Evolutionary conservation across 768 basidiomycete species (phyloP).

Genomic region (Candolleomyces aberdarensis): DNA sequence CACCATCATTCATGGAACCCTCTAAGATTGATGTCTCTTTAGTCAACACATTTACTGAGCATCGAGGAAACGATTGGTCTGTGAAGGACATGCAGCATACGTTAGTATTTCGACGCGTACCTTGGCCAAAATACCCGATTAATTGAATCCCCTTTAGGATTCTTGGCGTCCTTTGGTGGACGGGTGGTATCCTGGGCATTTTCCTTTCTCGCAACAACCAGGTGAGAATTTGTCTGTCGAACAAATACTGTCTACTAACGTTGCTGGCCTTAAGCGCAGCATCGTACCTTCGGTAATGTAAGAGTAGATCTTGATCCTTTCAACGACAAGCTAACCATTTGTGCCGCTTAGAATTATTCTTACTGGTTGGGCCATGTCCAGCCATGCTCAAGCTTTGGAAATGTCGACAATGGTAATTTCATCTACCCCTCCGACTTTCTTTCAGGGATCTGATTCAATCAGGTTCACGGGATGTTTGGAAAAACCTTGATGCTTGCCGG

Average conservation of each 20-base stretch:
- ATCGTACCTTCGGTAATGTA: slow-evolving; percentile 83
- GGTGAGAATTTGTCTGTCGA: slow-evolving; percentile 30
- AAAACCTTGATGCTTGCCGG: slow-evolving; percentile 84
- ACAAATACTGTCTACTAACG: neutral
- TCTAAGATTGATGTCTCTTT: slow-evolving; percentile 12
- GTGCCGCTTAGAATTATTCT: slow-evolving; percentile 61
- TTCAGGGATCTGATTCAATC: neutral
- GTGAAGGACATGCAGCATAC: slow-evolving; percentile 96
- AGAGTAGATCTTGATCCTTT: slow-evolving; percentile 15
- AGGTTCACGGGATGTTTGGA: slow-evolving; percentile 88
- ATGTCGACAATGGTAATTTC: slow-evolving; percentile 69
- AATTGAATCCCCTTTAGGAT: slow-evolving; percentile 39
- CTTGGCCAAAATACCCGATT: neutral
- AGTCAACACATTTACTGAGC: slow-evolving; percentile 94
- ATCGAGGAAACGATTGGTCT: slow-evolving; percentile 77
- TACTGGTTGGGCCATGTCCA: slow-evolving; percentile 93
- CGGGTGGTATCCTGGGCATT: slow-evolving; percentile 87
- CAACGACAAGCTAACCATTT: too few species aligned
- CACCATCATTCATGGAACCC: neutral
- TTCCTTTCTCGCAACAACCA: slow-evolving; percentile 77
- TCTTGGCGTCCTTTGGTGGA: slow-evolving; percentile 84
- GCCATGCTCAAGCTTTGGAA: slow-evolving; percentile 82
- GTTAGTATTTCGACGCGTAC: slow-evolving; percentile 37
- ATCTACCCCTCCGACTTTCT: neutral
- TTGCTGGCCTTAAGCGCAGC: slow-evolving; percentile 47